Evolutionary conservation across 2,329 filamentous ascomycete species (phyloP), one percentile per base, ranked within the genome.

Genomic region (Fusarium sp.): DNA sequence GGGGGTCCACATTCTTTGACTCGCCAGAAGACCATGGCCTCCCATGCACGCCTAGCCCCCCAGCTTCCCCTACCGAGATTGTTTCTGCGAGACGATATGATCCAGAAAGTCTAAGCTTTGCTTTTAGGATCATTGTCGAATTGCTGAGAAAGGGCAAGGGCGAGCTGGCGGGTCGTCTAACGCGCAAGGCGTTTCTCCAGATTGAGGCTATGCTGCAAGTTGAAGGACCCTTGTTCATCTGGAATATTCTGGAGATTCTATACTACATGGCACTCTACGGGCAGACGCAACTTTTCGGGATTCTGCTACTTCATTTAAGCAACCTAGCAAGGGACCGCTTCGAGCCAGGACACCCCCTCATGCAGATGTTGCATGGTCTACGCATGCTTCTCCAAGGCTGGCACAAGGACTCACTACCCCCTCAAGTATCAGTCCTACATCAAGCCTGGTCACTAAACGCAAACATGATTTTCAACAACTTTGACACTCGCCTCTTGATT

Each of bases 201-300:
- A 20, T 72, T 0, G 70, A 72, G 8, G 29, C 69, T 0, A 68
- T 72, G 60, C 35, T 72, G 0, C 41, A 72, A 0, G 29, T 62
- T 6, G 70, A 72, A 5, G 68, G 59, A 6, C 70, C 70, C 11
- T 16, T 72, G 8, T 72, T 72, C 18, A 72, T 72, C 2, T 72
- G 70, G 70, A 72, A 72, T 14, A 35, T 72, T 2, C 5, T 72
- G 13, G 70, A 72, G 52, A 68, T 72, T 6, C 52, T 72, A 29
- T 48, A 68, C 37, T 50, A 45, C 22, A 65, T 72, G 45, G 69
- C 61, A 4, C 59, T 37, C 1, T 50, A 57, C 9, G 54, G 54
- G 4, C 68, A 71, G 4, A 45, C 59, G 0, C 64, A 64, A 24
- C 45, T 72, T 7, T 57, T 72, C 5, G 22, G 22, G 2, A 72